A percentile compares a stretch with the other conserved stretches of the same genome.
These are phyloP conservation scores for Tetracentron sinense DNA, from an alignment of 164 flowering plant species.

Conservation along the genomic window DNA sequence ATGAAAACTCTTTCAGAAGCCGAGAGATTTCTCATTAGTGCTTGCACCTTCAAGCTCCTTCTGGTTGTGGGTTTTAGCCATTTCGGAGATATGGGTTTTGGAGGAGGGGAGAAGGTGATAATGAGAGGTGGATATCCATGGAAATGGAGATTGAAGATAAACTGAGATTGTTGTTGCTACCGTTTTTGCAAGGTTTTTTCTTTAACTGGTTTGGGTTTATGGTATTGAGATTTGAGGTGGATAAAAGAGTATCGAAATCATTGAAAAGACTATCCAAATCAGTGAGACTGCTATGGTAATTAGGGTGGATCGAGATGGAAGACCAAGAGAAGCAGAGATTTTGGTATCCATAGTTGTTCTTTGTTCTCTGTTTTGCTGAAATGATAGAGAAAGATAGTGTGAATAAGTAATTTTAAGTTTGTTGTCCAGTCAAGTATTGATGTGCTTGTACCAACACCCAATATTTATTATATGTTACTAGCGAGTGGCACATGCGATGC, in stretches of 20 bases:
- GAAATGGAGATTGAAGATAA: slow-evolving; percentile 34
- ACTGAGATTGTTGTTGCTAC: slow-evolving; percentile 4
- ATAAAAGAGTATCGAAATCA: slow-evolving; percentile 28
- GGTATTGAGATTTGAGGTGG: slow-evolving; percentile 13
- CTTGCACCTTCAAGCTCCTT: slow-evolving; percentile 26
- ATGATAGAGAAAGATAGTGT: too few species aligned
- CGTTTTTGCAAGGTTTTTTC: slow-evolving; percentile 6
- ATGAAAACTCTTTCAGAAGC: slow-evolving; percentile 65
- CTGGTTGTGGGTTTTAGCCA: slow-evolving; percentile 30
- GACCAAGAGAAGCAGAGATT: slow-evolving; percentile 17
- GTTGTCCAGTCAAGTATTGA: too few species aligned
- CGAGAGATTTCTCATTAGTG: slow-evolving; percentile 44
- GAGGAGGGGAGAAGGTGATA: not conserved
- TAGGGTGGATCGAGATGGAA: slow-evolving; percentile 6
- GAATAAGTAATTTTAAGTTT: too few species aligned
- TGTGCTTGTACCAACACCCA: too few species aligned
- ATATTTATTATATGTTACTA: too few species aligned
- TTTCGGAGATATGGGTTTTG: slow-evolving; percentile 22
- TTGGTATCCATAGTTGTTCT: slow-evolving; percentile 12
- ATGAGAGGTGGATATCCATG: slow-evolving; percentile 3
- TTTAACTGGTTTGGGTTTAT: slow-evolving; percentile 4
- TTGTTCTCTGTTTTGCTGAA: not conserved
- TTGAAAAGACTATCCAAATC: slow-evolving; percentile 32
- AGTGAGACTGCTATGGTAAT: slow-evolving; percentile 4
- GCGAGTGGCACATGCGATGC: too few species aligned